Conservation (phyloP, 2,329 filamentous ascomycete species). For the Akanthomyces muscarius region DNA sequence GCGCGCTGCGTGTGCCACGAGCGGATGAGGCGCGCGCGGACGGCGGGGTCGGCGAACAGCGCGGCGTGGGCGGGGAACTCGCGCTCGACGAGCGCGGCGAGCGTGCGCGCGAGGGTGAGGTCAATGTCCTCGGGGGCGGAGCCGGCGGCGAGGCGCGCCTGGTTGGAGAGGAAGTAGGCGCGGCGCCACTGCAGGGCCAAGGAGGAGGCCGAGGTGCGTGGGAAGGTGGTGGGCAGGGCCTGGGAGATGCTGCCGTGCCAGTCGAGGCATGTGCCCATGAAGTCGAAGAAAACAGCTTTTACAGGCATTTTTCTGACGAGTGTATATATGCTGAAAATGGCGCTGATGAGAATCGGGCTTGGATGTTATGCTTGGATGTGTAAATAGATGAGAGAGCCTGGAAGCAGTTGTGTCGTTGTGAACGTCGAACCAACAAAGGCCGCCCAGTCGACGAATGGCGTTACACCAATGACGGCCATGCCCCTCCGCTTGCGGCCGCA, state of each 20-base stretch:
- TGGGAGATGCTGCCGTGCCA: conserved; percentile 44
- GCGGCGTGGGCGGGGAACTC: conserved; percentile 6
- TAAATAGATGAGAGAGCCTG: not conserved
- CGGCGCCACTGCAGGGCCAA: conserved; percentile 49
- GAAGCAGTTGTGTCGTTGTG: not conserved
- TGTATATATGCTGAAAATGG: not conserved
- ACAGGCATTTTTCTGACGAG: conserved; percentile 22
- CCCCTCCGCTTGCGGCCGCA: not conserved
- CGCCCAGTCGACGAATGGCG: not conserved
- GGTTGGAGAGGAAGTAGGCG: conserved; percentile 45
- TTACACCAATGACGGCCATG: not conserved
- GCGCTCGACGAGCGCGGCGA: conserved; percentile 35
- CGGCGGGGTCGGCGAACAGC: conserved; percentile 15
- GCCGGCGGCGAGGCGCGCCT: conserved; percentile 32
- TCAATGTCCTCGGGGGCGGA: conserved; percentile 48
- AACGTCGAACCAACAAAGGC: not conserved
- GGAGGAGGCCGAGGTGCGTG: conserved; percentile 29
- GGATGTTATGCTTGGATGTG: not conserved
- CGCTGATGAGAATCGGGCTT: not conserved
- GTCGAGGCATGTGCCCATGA: conserved; percentile 56
- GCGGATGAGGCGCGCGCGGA: conserved; percentile 26
- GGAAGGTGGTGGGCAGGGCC: conserved; percentile 34
- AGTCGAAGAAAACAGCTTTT: conserved; percentile 52
- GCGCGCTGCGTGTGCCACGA: conserved; percentile 47
- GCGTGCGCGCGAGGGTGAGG: conserved; percentile 39